Base-by-base conservation (phyloP, 2,329 filamentous ascomycete species). In the Coleophoma eucalyptorum region DNA sequence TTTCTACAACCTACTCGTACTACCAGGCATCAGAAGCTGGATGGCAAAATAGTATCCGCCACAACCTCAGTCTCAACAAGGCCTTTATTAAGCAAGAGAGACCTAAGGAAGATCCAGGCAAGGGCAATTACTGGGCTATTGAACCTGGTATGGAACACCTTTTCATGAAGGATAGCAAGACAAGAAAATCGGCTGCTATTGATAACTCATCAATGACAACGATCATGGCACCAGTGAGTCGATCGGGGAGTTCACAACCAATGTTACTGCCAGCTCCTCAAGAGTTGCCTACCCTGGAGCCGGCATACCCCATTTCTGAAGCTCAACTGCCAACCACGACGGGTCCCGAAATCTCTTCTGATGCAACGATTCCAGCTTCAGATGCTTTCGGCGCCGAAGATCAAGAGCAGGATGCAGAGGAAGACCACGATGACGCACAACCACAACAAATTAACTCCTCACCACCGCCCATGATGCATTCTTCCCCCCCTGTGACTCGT, bases 11-110 rank as follows among this genome's bases (percentile, higher is more conserved):
- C 16, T 97, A 89, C 67, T 85, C 82, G 5, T 97, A 93, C 71
- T 99, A 97, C 74, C 86, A 82, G 59, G 81, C 84, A 41, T 81
- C 86, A 50, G 91, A 97, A 62, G 84, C 89, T 11, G 93, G 94
- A 56, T 99, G 94, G 94, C 93, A 97, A 71, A 99, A 99, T 70
- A 97, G 94, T 73, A 99, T 99, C 67, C 88, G 94, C 33, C 94
- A 99, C 71, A 99, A 99, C 62, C 83, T 99, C 33, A 97, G 92
- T 65, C 77, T 99, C 42, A 96, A 97, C 77, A 97, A 97, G 72
- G 90, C 89, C 43, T 97, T 97, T 65, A 85, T 92, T 67, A 97
- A 97, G 73, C 88, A 96, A 65, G 92, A 97, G 69, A 83, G 94
- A 52, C 91, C 92, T 51, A 97, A 97, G 76, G 92, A 97, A 65